phyloP scores from a whole-genome alignment of 2,329 filamentous ascomycete species.

The Pseudopyrenochaeta lycopersici region DNA sequence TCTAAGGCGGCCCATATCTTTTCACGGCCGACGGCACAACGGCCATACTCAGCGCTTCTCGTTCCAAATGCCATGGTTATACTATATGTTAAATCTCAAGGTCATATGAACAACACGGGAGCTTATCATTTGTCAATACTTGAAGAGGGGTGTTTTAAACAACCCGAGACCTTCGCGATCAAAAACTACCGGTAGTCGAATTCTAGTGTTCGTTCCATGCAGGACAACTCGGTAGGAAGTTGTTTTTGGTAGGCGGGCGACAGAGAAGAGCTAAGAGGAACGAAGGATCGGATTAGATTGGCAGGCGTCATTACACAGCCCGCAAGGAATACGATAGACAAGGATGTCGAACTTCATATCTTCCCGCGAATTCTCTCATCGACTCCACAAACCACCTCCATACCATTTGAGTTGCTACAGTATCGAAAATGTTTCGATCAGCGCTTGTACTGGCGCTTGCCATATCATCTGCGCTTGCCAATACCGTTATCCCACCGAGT shows the following conservation, averaged over 20 bases:
- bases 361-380: background rate
- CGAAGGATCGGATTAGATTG: slow-evolving; percentile 8
- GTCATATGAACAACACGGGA: too few species aligned
- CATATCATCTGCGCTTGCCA: slow-evolving; percentile 10
- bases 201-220: too few species aligned
- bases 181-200: too few species aligned
- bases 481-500: slow-evolving; percentile 20
- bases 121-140: background rate
- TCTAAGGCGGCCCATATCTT: too few species aligned
- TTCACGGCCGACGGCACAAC: too few species aligned
- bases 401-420: background rate
- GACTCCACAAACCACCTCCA: background rate
- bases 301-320: slow-evolving; percentile 15
- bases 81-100: too few species aligned
- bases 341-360: slow-evolving; percentile 12
- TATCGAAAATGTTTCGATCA: slow-evolving; percentile 12
- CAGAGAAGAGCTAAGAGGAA: background rate
- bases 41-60: too few species aligned
- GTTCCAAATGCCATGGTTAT: too few species aligned
- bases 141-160: background rate
- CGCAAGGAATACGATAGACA: slow-evolving; percentile 18
- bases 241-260: background rate
- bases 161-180: too few species aligned
- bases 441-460: slow-evolving; percentile 5
- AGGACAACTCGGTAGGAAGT: background rate